A percentile compares a stretch with the other conserved stretches of the same genome.
Evolutionary conservation across 164 flowering plant genomes (phyloP).

Genomic region (Tinospora cordifolia): DNA sequence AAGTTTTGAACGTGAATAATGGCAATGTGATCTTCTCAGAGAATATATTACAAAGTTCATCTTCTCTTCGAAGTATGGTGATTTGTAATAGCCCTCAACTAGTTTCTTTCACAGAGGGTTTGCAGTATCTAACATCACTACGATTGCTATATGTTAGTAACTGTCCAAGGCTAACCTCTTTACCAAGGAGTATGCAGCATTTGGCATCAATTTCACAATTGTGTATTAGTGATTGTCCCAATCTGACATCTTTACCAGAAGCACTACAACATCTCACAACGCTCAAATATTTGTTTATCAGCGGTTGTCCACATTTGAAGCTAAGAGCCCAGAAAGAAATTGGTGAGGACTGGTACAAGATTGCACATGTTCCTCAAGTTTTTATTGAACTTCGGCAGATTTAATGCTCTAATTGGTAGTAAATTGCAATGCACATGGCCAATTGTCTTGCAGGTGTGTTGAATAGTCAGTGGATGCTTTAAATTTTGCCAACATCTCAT

Average conservation of each 20-base stretch:
- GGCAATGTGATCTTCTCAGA: not conserved
- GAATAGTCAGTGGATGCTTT: not conserved
- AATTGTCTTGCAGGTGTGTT: not conserved
- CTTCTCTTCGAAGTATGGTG: not conserved
- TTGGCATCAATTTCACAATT: not conserved
- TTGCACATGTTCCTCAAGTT: not conserved
- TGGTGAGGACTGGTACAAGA: not conserved
- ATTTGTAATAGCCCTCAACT: not conserved
- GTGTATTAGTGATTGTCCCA: not conserved
- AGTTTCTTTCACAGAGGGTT: not conserved
- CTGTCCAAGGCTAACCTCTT: not conserved
- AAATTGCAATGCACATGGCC: not conserved
- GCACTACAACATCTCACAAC: not conserved
- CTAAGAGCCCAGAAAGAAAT: not conserved
- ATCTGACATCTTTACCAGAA: constrained; percentile 1
- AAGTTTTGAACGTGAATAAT: not conserved
- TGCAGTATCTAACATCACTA: not conserved
- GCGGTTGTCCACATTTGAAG: not conserved
- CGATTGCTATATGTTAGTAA: not conserved
- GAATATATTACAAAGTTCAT: not conserved
- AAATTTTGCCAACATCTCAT: not conserved
- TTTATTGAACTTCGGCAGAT: not conserved
- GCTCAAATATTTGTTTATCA: not conserved
- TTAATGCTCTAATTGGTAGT: not conserved
- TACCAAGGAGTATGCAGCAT: not conserved